Percentiles rank a stretch among this genome's conserved stretches.
These are phyloP conservation scores for Naganishia liquefaciens DNA, from an alignment of 1,284 basidiomycete genomes.

Conservation along the genomic window DNA sequence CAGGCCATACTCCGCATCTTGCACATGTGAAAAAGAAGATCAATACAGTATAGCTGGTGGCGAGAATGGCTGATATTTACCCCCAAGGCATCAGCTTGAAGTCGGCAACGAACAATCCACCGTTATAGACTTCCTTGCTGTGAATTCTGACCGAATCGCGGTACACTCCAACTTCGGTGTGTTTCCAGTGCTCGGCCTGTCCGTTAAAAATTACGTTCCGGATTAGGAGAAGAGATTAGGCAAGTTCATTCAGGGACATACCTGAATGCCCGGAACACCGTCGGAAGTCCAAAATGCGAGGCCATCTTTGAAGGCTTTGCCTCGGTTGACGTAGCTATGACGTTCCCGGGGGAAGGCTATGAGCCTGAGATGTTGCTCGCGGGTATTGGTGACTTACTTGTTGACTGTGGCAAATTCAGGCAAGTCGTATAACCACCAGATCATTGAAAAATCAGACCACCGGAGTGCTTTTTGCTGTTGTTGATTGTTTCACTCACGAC, in stretches of 20 bases:
- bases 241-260: constrained; percentile 31
- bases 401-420: constrained; percentile 34
- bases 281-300: constrained; percentile 44
- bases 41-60: not conserved
- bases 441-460: too few relatives aligned
- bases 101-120: constrained; percentile 77
- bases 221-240: not conserved
- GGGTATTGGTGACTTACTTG: constrained; percentile 32
- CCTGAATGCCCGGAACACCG: constrained; percentile 44
- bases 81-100: constrained; percentile 70
- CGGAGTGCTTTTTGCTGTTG: too few relatives aligned
- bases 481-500: constrained; percentile 40
- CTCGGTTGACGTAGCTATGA: constrained; percentile 39
- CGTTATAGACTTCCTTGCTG: constrained; percentile 65
- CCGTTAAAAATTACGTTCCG: not conserved
- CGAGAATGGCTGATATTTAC: too few relatives aligned
- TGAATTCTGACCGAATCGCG: constrained; percentile 64
- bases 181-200: constrained; percentile 47
- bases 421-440: too few relatives aligned
- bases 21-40: not conserved
- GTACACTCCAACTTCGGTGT: constrained; percentile 33
- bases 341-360: too few relatives aligned
- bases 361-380: too few relatives aligned
- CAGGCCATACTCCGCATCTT: constrained; percentile 77
- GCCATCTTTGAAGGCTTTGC: constrained; percentile 38